A percentile compares a stretch with the other conserved stretches of the same genome.
Evolutionary conservation across 176 grass and related monocot species (phyloP).

Genomic region (Stipa capillata): DNA sequence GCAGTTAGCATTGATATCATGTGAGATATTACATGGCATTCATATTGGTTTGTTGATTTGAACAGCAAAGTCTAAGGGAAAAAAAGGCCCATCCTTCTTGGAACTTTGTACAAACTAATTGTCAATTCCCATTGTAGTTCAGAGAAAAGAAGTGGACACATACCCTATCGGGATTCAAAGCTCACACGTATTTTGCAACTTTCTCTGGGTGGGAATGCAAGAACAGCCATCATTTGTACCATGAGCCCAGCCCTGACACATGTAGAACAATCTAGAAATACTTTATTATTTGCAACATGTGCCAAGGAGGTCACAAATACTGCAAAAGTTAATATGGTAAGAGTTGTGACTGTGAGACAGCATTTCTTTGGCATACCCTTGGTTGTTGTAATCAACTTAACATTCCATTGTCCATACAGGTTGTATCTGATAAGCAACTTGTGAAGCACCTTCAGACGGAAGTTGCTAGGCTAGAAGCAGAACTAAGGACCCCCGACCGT

Average conservation of each 20-base stretch:
- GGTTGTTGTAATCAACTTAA: conserved; percentile 2
- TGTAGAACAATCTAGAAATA: conserved; percentile 91
- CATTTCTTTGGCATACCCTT: background rate
- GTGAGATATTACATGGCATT: background rate
- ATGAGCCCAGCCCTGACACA: conserved; percentile 89
- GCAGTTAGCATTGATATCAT: background rate
- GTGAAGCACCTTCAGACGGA: conserved; percentile 87
- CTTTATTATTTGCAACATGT: conserved; percentile 86
- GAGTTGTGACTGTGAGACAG: background rate
- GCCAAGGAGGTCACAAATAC: conserved; percentile 94
- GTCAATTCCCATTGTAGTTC: conserved; percentile 48
- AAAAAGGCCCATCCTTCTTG: background rate
- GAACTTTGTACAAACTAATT: conserved; percentile 1
- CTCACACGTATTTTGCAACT: conserved; percentile 93
- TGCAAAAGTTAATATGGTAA: conserved; percentile 96
- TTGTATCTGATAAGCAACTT: conserved; percentile 89
- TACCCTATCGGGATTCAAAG: conserved; percentile 94
- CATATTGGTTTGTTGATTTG: background rate
- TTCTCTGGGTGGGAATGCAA: conserved; percentile 95
- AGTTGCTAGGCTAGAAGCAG: conserved; percentile 90
- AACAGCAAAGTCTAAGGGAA: background rate
- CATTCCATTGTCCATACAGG: conserved; percentile 39
- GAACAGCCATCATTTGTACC: conserved; percentile 95
- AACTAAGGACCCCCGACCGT: conserved; percentile 57
- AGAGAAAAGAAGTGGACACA: conserved; percentile 72